Evolutionary conservation across 2,329 filamentous ascomycete species (phyloP), one percentile per base, ranked within the genome.

Genomic region (Colletotrichum tanaceti): DNA sequence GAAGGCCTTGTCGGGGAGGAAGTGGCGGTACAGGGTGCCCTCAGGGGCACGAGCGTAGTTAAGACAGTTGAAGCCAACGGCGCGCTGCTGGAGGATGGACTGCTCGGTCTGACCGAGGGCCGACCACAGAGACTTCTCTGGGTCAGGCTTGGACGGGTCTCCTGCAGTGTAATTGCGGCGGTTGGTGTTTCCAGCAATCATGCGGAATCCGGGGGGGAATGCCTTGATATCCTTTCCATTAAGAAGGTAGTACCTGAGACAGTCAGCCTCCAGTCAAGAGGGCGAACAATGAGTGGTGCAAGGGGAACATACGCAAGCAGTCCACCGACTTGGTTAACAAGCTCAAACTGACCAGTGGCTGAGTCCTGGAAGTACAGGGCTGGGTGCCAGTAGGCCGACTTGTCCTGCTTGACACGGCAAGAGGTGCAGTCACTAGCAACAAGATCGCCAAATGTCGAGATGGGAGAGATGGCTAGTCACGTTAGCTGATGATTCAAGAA

Each of bases 21-120:
- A 90, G 79, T 97, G 94, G 72, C 94, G 93, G 79, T 89, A 91
- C 43, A 97, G 86, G 16, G 94, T 91, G 1, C 86, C 85, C 78
- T 97, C 94, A 2, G 91, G 83, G 0, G 79, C 74, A 28, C 79
- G 83, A 39, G 74, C 75, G 77, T 98, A 98, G 87, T 98, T 90
- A 70, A 99, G 82, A 80, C 96, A 98, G 85, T 98, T 98, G 87
- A 97, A 97, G 4, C 96, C 95, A 35, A 98, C 74, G 11, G 94
- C 93, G 70, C 94, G 93, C 83, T 97, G 91, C 58, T 82, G 82
- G 44, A 98, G 86, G 60, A 90, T 87, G 18, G 80, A 78, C 82
- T 97, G 94, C 54, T 76, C 79, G 13, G 90, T 91, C 74, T 87
- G 86, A 68, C 90, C 87, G 5, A 89, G 81, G 2, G 79, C 76